phyloP scores from a whole-genome alignment of 306 rosid species.

The Begonia fuchsioides region DNA sequence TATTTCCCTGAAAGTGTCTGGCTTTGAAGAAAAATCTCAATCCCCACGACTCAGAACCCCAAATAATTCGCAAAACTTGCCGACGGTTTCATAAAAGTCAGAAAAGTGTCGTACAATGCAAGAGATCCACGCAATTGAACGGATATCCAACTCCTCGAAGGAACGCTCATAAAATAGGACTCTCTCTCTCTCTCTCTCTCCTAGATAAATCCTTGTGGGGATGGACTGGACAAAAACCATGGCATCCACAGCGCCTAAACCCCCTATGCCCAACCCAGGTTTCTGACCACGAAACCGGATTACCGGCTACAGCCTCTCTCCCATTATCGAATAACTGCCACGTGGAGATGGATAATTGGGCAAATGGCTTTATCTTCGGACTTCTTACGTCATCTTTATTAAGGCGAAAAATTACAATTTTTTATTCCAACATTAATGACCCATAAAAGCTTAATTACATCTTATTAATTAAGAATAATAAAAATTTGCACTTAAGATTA shows the following conservation, averaged over 20 bases:
- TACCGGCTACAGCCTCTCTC: neutral
- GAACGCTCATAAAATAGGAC: neutral
- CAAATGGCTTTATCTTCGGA: too few species aligned
- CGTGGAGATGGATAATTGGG: too few species aligned
- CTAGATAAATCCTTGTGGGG: neutral
- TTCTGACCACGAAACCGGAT: slow-evolving; percentile 3
- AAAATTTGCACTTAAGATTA: too few species aligned
- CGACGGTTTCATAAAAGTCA: neutral
- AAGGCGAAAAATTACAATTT: too few species aligned
- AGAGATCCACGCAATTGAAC: neutral
- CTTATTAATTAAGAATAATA: too few species aligned
- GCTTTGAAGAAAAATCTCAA: neutral
- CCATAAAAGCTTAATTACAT: too few species aligned
- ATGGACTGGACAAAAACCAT: slow-evolving; percentile 1
- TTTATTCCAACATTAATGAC: too few species aligned
- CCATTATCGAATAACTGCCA: too few species aligned
- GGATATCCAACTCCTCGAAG: neutral
- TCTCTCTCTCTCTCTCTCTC: slow-evolving; percentile 2
- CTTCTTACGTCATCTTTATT: too few species aligned
- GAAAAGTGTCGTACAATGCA: neutral
- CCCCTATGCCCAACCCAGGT: neutral
- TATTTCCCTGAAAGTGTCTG: neutral
- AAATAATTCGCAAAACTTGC: neutral
- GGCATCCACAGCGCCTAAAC: neutral
- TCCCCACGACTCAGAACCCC: neutral